These are phyloP conservation scores for Colletotrichum magnum DNA, from an alignment of 2,329 filamentous ascomycete species.

Conservation along the genomic window DNA sequence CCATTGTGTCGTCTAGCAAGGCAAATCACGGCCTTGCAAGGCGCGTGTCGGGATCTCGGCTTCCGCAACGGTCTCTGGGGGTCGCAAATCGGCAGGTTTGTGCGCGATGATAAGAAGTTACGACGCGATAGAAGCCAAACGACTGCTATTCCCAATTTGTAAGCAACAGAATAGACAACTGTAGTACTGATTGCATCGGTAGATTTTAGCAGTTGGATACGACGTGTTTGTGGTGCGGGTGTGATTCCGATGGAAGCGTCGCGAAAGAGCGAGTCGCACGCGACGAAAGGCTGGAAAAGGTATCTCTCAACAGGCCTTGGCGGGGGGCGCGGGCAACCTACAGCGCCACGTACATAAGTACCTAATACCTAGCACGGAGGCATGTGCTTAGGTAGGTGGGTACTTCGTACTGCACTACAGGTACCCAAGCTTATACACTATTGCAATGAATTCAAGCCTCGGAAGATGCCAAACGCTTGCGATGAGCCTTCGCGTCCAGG, in stretches of 20 bases:
- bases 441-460: too few species aligned
- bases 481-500: too few species aligned
- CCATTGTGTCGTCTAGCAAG: slow-evolving; percentile 41
- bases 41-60: neutral
- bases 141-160: too few species aligned
- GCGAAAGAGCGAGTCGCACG: slow-evolving; percentile 39
- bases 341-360: neutral
- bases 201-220: too few species aligned
- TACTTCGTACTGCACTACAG: neutral
- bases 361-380: neutral
- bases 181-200: too few species aligned
- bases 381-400: neutral
- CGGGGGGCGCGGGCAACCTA: too few species aligned
- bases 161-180: too few species aligned
- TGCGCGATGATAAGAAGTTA: too few species aligned
- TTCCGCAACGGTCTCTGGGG: neutral
- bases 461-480: too few species aligned
- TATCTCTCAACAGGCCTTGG: neutral
- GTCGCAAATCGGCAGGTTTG: too few species aligned
- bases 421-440: too few species aligned
- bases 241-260: slow-evolving; percentile 13
- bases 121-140: too few species aligned
- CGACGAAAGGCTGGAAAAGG: slow-evolving; percentile 27
- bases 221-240: neutral
- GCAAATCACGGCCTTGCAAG: neutral